phyloP scores from a whole-genome alignment of 164 flowering plant genomes.

The Pachysandra terminalis region DNA sequence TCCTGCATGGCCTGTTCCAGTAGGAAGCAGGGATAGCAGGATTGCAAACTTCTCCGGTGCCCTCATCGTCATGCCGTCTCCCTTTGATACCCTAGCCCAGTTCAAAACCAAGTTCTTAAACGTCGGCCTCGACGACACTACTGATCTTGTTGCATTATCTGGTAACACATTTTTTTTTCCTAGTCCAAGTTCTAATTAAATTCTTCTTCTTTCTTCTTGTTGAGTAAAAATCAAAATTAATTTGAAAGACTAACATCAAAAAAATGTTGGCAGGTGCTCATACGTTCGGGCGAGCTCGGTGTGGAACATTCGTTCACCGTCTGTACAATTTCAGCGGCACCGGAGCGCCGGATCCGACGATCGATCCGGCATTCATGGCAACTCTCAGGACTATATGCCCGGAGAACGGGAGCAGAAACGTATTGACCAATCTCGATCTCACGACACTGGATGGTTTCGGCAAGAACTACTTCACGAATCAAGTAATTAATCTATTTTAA shows the following conservation, averaged over 20 bases:
- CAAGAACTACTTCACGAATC: constrained; percentile 20
- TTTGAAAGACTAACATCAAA: not conserved
- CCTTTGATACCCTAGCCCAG: not conserved
- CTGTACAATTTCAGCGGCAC: constrained; percentile 16
- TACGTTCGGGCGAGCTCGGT: constrained; percentile 22
- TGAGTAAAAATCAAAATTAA: not conserved
- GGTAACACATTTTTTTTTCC: not conserved
- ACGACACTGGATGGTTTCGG: constrained; percentile 14
- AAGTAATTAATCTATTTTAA: too few species aligned
- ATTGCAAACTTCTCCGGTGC: constrained; percentile 1
- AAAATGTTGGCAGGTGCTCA: constrained; percentile 16
- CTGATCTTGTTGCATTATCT: constrained; percentile 28
- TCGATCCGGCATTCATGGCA: constrained; percentile 1
- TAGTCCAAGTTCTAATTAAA: too few species aligned
- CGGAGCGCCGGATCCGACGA: constrained; percentile 9
- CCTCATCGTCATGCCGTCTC: not conserved
- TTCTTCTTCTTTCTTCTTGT: not conserved
- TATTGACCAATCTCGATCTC: constrained; percentile 14
- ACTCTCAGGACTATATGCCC: constrained; percentile 13
- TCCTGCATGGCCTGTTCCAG: not conserved
- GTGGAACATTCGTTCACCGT: constrained; percentile 10
- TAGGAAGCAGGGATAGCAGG: constrained; percentile 5
- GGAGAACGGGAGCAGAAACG: not conserved
- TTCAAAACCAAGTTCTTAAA: not conserved
- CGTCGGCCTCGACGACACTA: constrained; percentile 6